Evolutionary conservation across 768 basidiomycete species (phyloP).

Genomic region (Lactarius vividus): DNA sequence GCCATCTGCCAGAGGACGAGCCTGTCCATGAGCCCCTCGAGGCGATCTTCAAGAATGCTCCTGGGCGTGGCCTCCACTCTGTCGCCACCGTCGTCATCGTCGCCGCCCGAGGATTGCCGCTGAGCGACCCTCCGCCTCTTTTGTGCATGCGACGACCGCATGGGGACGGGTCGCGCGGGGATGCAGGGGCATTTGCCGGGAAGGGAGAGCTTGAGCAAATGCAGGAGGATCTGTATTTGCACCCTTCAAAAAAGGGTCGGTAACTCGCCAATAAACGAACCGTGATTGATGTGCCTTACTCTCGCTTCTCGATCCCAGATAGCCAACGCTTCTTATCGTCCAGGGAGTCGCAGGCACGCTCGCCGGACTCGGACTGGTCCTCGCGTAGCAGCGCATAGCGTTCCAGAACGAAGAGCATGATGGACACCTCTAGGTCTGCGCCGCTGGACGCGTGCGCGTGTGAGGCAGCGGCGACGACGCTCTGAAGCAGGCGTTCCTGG

Average conservation of each 20-base stretch:
- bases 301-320: slow-evolving; percentile 32
- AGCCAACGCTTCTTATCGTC: slow-evolving; percentile 39
- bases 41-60: slow-evolving; percentile 49
- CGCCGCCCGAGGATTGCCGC: slow-evolving; percentile 28
- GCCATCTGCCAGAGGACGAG: slow-evolving; percentile 72
- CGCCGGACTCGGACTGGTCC: slow-evolving; percentile 21
- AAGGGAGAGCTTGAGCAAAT: slow-evolving; percentile 62
- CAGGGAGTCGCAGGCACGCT: slow-evolving; percentile 25
- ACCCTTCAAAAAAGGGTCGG: slow-evolving; percentile 43
- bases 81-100: slow-evolving; percentile 3
- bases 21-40: slow-evolving; percentile 71
- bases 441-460: background rate
- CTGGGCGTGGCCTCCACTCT: slow-evolving; percentile 17
- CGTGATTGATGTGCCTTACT: slow-evolving; percentile 39
- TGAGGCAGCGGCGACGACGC: slow-evolving; percentile 14
- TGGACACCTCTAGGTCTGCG: slow-evolving; percentile 33
- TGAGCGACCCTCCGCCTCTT: slow-evolving; percentile 27
- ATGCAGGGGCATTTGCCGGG: slow-evolving; percentile 42
- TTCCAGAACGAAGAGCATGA: slow-evolving; percentile 24
- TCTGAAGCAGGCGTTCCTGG: slow-evolving; percentile 45
- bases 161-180: slow-evolving; percentile 27
- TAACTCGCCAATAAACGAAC: background rate
- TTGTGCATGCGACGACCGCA: slow-evolving; percentile 14
- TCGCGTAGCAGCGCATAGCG: slow-evolving; percentile 16
- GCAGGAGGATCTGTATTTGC: slow-evolving; percentile 71